These are phyloP conservation scores for Coelastrella sp. DNA, from an alignment of 139 green algal species.

Conservation along the genomic window DNA sequence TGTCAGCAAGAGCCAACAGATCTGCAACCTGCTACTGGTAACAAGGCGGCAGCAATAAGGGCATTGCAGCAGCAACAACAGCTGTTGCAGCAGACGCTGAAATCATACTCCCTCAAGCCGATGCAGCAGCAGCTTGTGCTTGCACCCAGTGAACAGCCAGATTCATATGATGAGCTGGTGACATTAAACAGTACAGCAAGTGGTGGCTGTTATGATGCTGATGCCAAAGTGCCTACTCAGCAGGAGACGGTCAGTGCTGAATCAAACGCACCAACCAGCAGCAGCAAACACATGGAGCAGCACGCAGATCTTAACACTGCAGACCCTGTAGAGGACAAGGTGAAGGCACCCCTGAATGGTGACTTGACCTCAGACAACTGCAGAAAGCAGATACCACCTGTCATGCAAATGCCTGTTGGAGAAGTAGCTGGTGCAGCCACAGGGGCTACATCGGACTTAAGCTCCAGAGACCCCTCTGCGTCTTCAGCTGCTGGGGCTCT, in stretches of 20 bases:
- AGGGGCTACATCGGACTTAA: background rate
- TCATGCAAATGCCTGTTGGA: background rate
- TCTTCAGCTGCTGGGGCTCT: background rate
- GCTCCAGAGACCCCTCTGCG: background rate
- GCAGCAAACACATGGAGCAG: background rate
- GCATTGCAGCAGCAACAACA: slow-evolving; percentile 30
- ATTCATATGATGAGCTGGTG: background rate
- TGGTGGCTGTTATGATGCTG: too few species aligned
- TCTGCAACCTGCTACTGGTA: background rate
- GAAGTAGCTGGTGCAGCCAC: background rate
- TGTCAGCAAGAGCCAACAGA: background rate
- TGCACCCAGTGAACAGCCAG: background rate
- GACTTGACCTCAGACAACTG: background rate
- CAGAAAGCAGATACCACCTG: background rate
- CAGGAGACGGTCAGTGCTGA: too few species aligned
- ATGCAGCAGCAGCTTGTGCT: background rate
- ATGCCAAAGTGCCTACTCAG: too few species aligned
- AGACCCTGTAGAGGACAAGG: too few species aligned
- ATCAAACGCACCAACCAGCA: background rate
- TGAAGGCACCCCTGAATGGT: too few species aligned
- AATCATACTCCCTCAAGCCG: background rate
- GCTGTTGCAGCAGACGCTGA: background rate
- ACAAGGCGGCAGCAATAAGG: slow-evolving; percentile 3
- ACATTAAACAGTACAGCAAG: too few species aligned
- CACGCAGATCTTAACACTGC: too few species aligned